Conservation (phyloP, 352 stramenopile species). For the Pythium pyrilobum region DNA sequence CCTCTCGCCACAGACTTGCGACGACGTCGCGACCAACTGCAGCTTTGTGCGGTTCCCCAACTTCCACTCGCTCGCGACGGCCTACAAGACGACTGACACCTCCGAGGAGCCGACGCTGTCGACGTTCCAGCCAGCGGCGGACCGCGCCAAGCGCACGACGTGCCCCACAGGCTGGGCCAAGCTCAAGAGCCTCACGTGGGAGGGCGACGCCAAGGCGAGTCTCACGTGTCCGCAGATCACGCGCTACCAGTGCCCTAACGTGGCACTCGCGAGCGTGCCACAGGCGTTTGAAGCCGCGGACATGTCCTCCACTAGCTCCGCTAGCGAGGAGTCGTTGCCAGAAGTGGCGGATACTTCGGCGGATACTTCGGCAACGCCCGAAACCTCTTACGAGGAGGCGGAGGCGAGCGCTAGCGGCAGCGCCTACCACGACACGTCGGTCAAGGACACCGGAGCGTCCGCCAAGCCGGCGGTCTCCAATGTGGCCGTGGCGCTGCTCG, state of each 20-base stretch:
- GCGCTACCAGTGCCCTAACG: constrained; percentile 32
- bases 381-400: no score
- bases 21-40: constrained; percentile 41
- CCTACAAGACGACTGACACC: constrained; percentile 23
- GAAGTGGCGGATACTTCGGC: no score
- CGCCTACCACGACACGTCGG: no score
- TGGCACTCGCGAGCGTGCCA: no score
- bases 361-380: no score
- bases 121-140: constrained; percentile 13
- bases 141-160: constrained; percentile 10
- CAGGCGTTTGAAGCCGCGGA: no score
- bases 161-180: constrained; percentile 20
- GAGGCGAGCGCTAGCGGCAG: no score
- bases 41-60: constrained; percentile 57
- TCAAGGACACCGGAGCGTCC: no score
- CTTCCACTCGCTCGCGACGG: constrained; percentile 46
- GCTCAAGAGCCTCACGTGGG: constrained; percentile 26
- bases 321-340: no score
- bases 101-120: constrained; percentile 29
- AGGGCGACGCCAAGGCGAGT: constrained; percentile 7
- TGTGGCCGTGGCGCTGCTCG: no score
- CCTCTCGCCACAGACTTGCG: constrained; percentile 57
- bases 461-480: no score
- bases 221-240: constrained; percentile 22
- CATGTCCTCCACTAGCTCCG: no score